Base-by-base conservation (phyloP, 441 rosid genomes). In the Bocquillonia castaneifolia region DNA sequence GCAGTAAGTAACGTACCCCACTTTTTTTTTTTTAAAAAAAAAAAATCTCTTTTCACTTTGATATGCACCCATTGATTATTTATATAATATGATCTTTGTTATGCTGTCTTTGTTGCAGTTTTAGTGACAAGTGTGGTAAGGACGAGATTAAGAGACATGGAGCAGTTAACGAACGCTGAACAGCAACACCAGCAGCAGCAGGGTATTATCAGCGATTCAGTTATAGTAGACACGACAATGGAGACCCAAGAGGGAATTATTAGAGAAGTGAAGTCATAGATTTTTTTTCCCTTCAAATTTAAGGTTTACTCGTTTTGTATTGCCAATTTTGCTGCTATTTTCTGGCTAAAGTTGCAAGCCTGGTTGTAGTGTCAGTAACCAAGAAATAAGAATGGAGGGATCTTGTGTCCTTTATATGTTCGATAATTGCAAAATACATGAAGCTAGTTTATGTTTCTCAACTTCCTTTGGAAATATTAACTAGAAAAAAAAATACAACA, bases 141-240 rank as follows among this genome's bases (percentile, higher is more conserved):
- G 71, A 84, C 91, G 37, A 84, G 95, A 78, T 53, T 88, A 64
- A 80, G 84, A 55, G 93, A 88, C 77, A 81, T 88, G 94, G 88
- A 91, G 56, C 72, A 83, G 4, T 59, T 79, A 66, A 67, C 84
- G 68, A 80, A 80, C 72, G 73, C 74, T n/a, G 86, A 74, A 44
- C 77, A 82, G 68, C 71, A 54, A 20, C 74, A 42, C 17, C 72
- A 72, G 58, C 77, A 77, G 58, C 77, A 77, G 47, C 61, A 64
- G 48, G 36, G 1, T 28, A 26, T 28, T 47, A 39, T 50, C 20
- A 47, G 29, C 53, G 82, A 70, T 63, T 54, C 86, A 25, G 15
- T 50, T 66, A 48, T 73, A 40, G 63, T 37, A 10, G 84, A 77
- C 26, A 64, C 63, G 65, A 64, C 76, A 0, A 73, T 76, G 17